Percentiles rank a stretch among this genome's conserved stretches.
Evolutionary conservation across 2,329 filamentous ascomycete species (phyloP).

Genomic region (Ceratocystis variospora): DNA sequence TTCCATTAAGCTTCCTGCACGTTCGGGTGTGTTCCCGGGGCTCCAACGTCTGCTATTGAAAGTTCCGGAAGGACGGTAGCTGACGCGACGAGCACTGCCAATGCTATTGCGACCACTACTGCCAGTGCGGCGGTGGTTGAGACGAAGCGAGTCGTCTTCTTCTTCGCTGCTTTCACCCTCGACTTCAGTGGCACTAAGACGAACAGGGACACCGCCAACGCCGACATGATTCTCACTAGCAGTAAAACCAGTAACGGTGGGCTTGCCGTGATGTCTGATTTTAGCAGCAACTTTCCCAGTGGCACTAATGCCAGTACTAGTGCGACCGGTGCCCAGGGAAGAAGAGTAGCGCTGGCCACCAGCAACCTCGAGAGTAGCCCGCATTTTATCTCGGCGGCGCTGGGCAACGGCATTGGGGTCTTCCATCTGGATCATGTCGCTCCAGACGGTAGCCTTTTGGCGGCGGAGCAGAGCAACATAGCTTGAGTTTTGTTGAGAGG

Average conservation of each 20-base stretch:
- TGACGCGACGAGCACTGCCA: conserved; percentile 37
- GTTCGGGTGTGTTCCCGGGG: conserved; percentile 43
- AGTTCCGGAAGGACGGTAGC: conserved; percentile 40
- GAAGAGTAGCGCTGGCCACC: conserved; percentile 39
- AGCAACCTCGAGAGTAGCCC: conserved; percentile 71
- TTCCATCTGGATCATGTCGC: conserved; percentile 82
- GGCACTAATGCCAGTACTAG: conserved; percentile 48
- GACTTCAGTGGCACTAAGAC: conserved; percentile 88
- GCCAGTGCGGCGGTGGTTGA: conserved; percentile 56
- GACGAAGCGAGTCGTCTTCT: conserved; percentile 39
- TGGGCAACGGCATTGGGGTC: conserved; percentile 73
- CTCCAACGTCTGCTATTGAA: conserved; percentile 35
- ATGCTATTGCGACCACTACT: conserved; percentile 64
- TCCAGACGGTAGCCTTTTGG: conserved; percentile 98
- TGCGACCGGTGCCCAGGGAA: conserved; percentile 34
- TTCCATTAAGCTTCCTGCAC: conserved; percentile 39
- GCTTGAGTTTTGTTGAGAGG: conserved; percentile 40
- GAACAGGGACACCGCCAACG: conserved; percentile 70
- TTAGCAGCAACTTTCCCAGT: conserved; percentile 62
- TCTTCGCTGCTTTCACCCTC: conserved; percentile 76
- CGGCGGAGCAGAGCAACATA: conserved; percentile 94
- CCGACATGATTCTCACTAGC: conserved; percentile 62
- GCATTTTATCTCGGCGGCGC: conserved; percentile 73
- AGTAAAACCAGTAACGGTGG: conserved; percentile 63
- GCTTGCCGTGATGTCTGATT: conserved; percentile 76